Percentiles rank a stretch among this genome's conserved stretches.
phyloP scores from a whole-genome alignment of 352 stramenopile species.

The Thraustochytrium striatum region DNA sequence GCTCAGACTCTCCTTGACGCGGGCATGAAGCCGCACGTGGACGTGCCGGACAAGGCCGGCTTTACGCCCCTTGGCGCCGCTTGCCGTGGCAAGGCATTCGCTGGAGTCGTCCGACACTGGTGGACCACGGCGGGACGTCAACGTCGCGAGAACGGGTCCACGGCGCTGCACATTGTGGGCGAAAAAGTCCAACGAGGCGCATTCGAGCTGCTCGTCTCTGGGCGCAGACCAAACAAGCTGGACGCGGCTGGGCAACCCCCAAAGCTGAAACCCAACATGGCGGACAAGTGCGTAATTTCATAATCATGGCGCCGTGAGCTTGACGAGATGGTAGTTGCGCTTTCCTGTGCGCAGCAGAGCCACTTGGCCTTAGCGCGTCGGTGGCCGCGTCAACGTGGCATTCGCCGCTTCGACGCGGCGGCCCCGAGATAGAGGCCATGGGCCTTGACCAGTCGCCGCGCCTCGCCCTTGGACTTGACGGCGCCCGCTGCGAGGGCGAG shows the following conservation, averaged over 20 bases:
- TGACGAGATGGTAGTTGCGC: constrained; percentile 18
- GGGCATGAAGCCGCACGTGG: constrained; percentile 8
- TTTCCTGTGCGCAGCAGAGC: constrained; percentile 14
- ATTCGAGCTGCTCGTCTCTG: not conserved
- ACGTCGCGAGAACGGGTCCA: not conserved
- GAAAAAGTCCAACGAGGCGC: constrained; percentile 30
- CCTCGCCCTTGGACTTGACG: constrained; percentile 35
- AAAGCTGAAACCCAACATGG: constrained; percentile 41
- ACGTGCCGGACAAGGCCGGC: not conserved
- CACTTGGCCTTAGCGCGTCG: not conserved
- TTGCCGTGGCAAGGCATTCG: constrained; percentile 15
- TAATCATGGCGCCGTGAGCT: not conserved
- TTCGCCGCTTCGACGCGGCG: not conserved
- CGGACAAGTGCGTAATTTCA: constrained; percentile 42
- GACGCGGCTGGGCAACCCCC: constrained; percentile 7
- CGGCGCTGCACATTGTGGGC: constrained; percentile 12
- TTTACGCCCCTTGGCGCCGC: not conserved
- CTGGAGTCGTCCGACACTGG: constrained; percentile 1
- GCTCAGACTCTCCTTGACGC: not conserved
- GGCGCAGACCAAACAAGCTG: not conserved
- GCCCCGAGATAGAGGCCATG: constrained; percentile 33
- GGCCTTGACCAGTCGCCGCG: constrained; percentile 4
- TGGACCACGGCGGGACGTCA: not conserved
- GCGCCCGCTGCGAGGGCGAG: not conserved
- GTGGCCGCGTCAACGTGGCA: not conserved